Percentiles rank a stretch among this genome's conserved stretches.
phyloP scores from a whole-genome alignment of 2,329 filamentous ascomycete species.

The Fusarium sambucinum region DNA sequence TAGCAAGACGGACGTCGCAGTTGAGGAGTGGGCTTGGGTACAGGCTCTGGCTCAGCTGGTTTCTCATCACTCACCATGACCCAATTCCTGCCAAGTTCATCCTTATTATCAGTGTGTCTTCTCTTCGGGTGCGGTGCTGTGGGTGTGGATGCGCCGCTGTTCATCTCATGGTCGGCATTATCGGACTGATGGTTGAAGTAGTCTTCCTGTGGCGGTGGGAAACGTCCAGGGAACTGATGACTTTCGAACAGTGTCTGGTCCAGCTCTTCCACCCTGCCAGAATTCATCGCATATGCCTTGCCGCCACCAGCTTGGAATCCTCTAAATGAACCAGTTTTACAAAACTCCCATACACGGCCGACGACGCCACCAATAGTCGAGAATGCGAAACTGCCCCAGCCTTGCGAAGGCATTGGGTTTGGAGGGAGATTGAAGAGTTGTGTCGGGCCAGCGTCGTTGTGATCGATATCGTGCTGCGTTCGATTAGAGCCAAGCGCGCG shows the following conservation, averaged over 20 bases:
- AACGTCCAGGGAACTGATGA: constrained; percentile 47
- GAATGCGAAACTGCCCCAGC: constrained; percentile 71
- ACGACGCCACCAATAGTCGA: constrained; percentile 74
- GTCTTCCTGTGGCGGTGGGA: constrained; percentile 50
- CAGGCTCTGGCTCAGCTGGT: constrained; percentile 33
- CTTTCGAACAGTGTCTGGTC: constrained; percentile 37
- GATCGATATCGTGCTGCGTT: constrained; percentile 54
- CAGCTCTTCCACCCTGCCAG: constrained; percentile 42
- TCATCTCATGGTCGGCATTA: constrained; percentile 48
- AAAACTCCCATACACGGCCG: constrained; percentile 88
- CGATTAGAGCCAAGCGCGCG: constrained; percentile 64
- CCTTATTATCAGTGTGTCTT: constrained; percentile 64
- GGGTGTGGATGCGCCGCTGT: constrained; percentile 56
- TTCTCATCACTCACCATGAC: constrained; percentile 70
- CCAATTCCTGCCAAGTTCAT: constrained; percentile 76
- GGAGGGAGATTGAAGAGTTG: constrained; percentile 51
- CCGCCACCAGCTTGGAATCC: constrained; percentile 92
- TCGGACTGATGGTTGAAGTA: constrained; percentile 27
- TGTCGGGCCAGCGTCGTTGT: constrained; percentile 49
- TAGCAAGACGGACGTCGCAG: constrained; percentile 45
- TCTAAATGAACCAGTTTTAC: constrained; percentile 77
- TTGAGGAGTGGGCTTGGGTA: constrained; percentile 41
- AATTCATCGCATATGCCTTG: constrained; percentile 70
- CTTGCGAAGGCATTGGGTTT: constrained; percentile 50
- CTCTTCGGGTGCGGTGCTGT: constrained; percentile 64